A percentile compares a stretch with the other conserved stretches of the same genome.
phyloP scores from a whole-genome alignment of 2,329 filamentous ascomycete genomes.

The Cladophialophora yegresii region DNA sequence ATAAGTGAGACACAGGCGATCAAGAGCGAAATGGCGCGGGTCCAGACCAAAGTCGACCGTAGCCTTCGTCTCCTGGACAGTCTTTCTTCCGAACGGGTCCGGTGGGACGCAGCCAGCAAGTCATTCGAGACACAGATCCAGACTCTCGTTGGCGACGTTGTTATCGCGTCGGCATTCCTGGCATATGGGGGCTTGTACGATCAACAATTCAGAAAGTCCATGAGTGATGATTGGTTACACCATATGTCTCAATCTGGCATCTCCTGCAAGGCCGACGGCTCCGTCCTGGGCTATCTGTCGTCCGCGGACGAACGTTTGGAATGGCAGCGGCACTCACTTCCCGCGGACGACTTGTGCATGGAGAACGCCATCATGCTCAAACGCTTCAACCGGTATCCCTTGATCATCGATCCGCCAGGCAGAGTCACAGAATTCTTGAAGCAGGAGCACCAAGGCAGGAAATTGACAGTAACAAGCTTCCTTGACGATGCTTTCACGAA shows the following conservation, averaged over 20 bases:
- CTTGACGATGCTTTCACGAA: constrained; percentile 97
- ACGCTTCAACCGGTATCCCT: constrained; percentile 95
- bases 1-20: constrained; percentile 98
- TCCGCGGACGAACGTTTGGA: constrained; percentile 91
- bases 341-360: constrained; percentile 95
- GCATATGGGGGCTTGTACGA: constrained; percentile 97
- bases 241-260: constrained; percentile 93
- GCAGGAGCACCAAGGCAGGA: constrained; percentile 89
- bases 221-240: constrained; percentile 96
- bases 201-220: constrained; percentile 94
- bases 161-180: constrained; percentile 94
- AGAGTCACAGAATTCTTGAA: constrained; percentile 92
- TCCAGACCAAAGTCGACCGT: constrained; percentile 96
- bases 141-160: constrained; percentile 91
- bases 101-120: constrained; percentile 97
- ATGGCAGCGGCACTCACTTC: constrained; percentile 92
- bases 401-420: constrained; percentile 97
- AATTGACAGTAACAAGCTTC: constrained; percentile 96
- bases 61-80: constrained; percentile 93
- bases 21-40: constrained; percentile 92
- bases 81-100: constrained; percentile 84
- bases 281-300: constrained; percentile 93
- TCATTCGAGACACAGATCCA: constrained; percentile 98
- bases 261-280: constrained; percentile 88
- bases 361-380: constrained; percentile 98